Conservation (phyloP, 2,329 filamentous ascomycete species). For the Plectosphaerella cucumerina region DNA sequence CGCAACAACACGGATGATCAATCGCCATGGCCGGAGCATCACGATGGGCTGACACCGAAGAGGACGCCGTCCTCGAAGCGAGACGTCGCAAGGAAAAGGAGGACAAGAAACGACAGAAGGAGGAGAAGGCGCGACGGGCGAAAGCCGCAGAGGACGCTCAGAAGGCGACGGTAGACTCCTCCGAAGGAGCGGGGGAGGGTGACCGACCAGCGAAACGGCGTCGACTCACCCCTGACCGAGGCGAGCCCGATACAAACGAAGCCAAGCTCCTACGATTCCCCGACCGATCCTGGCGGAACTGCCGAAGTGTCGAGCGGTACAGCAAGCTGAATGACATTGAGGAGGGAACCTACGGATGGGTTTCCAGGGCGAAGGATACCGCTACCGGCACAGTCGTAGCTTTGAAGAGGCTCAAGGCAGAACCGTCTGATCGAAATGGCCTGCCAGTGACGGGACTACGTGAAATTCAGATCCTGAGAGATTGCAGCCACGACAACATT, state of each 20-base stretch:
- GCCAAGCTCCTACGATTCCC: conserved; percentile 69
- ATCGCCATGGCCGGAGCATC: conserved; percentile 51
- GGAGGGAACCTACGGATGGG: conserved; percentile 94
- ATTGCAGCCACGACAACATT: conserved; percentile 77
- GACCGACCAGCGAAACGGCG: conserved; percentile 58
- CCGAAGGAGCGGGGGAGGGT: conserved; percentile 19
- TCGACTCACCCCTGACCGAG: conserved; percentile 46
- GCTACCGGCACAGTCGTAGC: conserved; percentile 78
- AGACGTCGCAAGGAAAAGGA: conserved; percentile 79
- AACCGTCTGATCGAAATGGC: conserved; percentile 66
- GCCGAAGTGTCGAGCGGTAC: conserved; percentile 79
- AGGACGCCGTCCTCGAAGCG: conserved; percentile 71
- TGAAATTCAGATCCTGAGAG: conserved; percentile 87
- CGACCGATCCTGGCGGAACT: conserved; percentile 61
- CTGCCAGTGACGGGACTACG: conserved; percentile 89
- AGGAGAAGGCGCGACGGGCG: conserved; percentile 70
- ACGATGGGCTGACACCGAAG: conserved; percentile 83
- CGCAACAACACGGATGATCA: conserved; percentile 4
- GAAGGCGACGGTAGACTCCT: conserved; percentile 8
- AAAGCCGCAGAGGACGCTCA: conserved; percentile 34
- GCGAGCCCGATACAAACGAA: conserved; percentile 16
- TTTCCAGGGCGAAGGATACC: conserved; percentile 75
- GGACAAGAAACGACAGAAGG: conserved; percentile 80
- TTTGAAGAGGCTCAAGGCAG: conserved; percentile 90
- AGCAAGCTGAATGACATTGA: conserved; percentile 95